These are phyloP conservation scores for Juncus inflexus DNA, from an alignment of 176 grass and related monocot species.

Conservation along the genomic window DNA sequence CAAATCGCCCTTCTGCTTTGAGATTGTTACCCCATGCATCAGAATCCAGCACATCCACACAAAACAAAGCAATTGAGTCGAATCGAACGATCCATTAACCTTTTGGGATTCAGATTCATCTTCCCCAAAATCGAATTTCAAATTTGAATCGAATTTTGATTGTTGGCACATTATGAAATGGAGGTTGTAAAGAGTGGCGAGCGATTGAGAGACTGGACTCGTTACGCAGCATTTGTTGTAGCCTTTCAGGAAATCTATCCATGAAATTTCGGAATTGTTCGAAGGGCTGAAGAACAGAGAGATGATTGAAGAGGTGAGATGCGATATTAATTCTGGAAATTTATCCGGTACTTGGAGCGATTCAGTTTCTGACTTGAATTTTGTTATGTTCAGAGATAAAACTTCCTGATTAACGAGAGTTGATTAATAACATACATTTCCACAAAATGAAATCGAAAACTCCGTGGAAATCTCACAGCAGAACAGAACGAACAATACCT, in stretches of 20 bases:
- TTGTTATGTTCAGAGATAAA: constrained; percentile 32
- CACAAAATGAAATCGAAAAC: too few relatives aligned
- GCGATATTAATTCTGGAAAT: constrained; percentile 34
- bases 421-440: background rate
- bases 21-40: constrained; percentile 30
- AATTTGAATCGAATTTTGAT: constrained; percentile 32
- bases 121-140: constrained; percentile 40
- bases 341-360: constrained; percentile 30
- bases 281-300: constrained; percentile 47
- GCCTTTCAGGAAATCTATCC: constrained; percentile 59
- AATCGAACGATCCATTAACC: constrained; percentile 47
- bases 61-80: constrained; percentile 46
- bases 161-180: constrained; percentile 45
- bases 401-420: constrained; percentile 16
- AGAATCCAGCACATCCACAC: constrained; percentile 86
- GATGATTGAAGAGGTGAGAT: constrained; percentile 48
- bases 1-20: constrained; percentile 29
- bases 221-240: constrained; percentile 84
- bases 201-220: constrained; percentile 46
- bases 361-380: constrained; percentile 41
- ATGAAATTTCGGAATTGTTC: constrained; percentile 5
- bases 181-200: constrained; percentile 53
- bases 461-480: background rate
- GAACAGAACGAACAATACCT: constrained; percentile 26
- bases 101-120: constrained; percentile 48